Percentiles rank a stretch among this genome's conserved stretches.
Evolutionary conservation across 306 rosid genomes (phyloP).

Genomic region (Cicer cuneatum): DNA sequence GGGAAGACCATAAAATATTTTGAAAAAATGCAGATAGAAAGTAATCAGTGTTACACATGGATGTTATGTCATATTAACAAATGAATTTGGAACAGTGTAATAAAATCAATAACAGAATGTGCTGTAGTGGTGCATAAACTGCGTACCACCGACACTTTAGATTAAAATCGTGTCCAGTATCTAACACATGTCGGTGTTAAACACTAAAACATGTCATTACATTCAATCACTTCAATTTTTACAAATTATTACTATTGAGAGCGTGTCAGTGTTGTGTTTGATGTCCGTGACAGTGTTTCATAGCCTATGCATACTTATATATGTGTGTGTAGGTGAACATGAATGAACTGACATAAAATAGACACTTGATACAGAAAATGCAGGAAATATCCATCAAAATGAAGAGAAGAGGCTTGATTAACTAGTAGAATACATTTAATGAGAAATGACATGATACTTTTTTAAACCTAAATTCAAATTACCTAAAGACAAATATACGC

Average conservation of each 20-base stretch:
- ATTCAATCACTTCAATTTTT: too few species aligned
- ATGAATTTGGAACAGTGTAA: constrained; percentile 12
- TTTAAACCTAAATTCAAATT: constrained; percentile 25
- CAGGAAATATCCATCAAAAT: constrained; percentile 18
- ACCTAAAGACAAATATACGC: constrained; percentile 84
- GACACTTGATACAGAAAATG: constrained; percentile 1
- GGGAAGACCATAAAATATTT: constrained; percentile 26
- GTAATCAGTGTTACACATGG: constrained; percentile 3
- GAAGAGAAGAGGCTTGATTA: constrained; percentile 6
- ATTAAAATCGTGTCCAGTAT: too few species aligned
- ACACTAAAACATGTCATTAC: too few species aligned
- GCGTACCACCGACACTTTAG: neutral
- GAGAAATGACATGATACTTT: constrained; percentile 21
- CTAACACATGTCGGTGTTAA: too few species aligned
- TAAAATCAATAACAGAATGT: neutral
- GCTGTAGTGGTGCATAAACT: neutral
- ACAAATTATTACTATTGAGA: too few species aligned
- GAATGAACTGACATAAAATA: constrained; percentile 15
- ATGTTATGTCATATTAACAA: constrained; percentile 1
- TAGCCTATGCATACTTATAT: neutral
- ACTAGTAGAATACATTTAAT: neutral
- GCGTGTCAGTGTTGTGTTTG: too few species aligned
- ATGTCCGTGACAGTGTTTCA: too few species aligned
- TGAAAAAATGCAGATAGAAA: constrained; percentile 4
- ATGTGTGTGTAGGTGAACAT: neutral